Conservation (phyloP, 306 rosid species). For the Malus domestica region DNA sequence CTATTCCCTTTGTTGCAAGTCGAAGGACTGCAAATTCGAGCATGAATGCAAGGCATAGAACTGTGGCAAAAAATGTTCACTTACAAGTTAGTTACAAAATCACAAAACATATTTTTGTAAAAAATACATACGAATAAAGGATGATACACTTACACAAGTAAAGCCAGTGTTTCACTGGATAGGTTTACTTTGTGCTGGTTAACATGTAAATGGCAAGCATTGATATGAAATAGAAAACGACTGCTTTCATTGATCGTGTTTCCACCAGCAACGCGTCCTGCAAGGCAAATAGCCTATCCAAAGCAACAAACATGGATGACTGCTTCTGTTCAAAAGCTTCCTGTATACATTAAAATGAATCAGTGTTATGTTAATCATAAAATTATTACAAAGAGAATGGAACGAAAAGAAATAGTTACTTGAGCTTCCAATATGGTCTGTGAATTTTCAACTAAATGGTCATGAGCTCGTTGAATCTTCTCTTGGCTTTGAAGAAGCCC, state of each 20-base stretch:
- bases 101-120: background rate
- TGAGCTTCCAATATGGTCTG: slow-evolving; percentile 55
- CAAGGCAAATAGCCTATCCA: slow-evolving; percentile 61
- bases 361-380: background rate
- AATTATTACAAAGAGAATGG: background rate
- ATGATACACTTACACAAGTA: slow-evolving; percentile 40
- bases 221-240: slow-evolving; percentile 42
- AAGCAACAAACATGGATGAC: slow-evolving; percentile 52
- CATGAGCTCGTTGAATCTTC: slow-evolving; percentile 49
- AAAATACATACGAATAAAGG: background rate
- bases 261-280: slow-evolving; percentile 66
- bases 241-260: slow-evolving; percentile 54
- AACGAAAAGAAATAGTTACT: slow-evolving; percentile 17
- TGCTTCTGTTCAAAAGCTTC: slow-evolving; percentile 73
- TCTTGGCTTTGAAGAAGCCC: slow-evolving; percentile 47
- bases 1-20: background rate
- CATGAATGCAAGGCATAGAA: slow-evolving; percentile 1
- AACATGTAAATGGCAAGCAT: slow-evolving; percentile 57
- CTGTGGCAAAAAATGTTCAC: background rate
- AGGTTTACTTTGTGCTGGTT: slow-evolving; percentile 72
- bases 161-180: slow-evolving; percentile 44
- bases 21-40: slow-evolving; percentile 3
- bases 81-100: background rate
- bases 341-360: slow-evolving; percentile 12
- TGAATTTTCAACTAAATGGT: slow-evolving; percentile 49